Base-by-base conservation (phyloP, 768 basidiomycete species). In the Paxillus rubicundulus region DNA sequence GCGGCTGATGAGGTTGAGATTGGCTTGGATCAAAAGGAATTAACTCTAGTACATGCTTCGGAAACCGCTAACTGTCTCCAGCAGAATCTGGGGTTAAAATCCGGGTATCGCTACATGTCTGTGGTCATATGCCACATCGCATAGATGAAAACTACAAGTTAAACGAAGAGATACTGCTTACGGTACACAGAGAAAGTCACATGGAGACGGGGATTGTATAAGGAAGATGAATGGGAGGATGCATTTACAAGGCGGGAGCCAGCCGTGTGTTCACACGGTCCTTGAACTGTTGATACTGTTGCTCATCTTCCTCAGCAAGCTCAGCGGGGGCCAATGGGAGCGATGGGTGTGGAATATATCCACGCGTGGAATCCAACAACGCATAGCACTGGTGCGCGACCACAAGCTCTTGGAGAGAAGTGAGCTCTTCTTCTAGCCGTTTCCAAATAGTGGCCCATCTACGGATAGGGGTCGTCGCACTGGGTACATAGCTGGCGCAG, bases 371-470 rank as follows among this genome's bases (percentile, higher is more conserved):
- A 14, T 70, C 62, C 2, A 69, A 55, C 1, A 67, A 27, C 2
- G 65, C 55, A 41, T 69, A 69, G 17, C 67, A 59, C 12, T 60
- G 60, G 10, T 20, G 43, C 14, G 42, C 34, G 8, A 61, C 62
- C 6, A 62, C 60, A n/a, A 69, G 12, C 46, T 69, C 59, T 14
- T 53, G 45, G 36, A 69, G 62, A 14, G 40, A 59, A 10, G 21
- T 32, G 2, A 69, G 61, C 34, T 70, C 69, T 4, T 47, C 49
- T 8, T 52, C 48, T 9, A 68, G 38, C 9, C 56, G 57, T 3
- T 59, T 48, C 67, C 67, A 69, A 12, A 69, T 66, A 16, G 54
- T 55, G 17, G 62, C 57, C 67, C 67, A 69, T 24, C 39, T 59
- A 37, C 69, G 62, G 10, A 61, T 2, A 28, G 62, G 47, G n/a